A percentile compares a stretch with the other conserved stretches of the same genome.
phyloP scores from a whole-genome alignment of 352 stramenopile species.

The Phytophthora cryptogea region DNA sequence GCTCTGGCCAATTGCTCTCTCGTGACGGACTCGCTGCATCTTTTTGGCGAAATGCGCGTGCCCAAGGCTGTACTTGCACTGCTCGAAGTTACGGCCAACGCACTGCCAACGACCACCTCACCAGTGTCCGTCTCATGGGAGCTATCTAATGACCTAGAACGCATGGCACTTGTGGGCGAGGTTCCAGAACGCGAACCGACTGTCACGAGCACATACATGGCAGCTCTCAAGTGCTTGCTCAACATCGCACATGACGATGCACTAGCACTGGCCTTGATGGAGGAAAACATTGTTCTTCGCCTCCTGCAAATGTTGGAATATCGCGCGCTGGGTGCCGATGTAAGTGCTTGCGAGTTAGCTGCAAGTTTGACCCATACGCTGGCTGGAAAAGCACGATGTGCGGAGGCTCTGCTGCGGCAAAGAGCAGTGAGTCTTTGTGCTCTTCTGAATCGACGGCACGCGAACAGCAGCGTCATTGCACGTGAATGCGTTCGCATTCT shows the following conservation, averaged over 20 bases:
- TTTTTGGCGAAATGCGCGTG: conserved; percentile 74
- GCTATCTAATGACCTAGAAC: conserved; percentile 3
- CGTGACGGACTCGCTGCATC: conserved; percentile 70
- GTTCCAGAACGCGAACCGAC: conserved; percentile 4
- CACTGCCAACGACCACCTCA: background rate
- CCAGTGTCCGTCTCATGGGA: conserved; percentile 20
- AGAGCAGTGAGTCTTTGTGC: conserved; percentile 61
- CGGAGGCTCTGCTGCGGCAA: conserved; percentile 49
- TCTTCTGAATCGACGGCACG: conserved; percentile 52
- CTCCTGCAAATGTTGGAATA: conserved; percentile 56
- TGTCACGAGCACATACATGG: conserved; percentile 61
- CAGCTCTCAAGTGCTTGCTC: conserved; percentile 69
- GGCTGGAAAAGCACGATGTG: conserved; percentile 52
- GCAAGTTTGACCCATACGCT: conserved; percentile 50
- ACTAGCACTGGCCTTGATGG: conserved; percentile 58
- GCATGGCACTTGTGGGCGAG: background rate
- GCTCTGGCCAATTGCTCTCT: conserved; percentile 79
- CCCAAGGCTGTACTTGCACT: conserved; percentile 50
- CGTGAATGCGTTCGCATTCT: conserved; percentile 52
- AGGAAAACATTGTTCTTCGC: conserved; percentile 51
- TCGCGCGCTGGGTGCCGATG: conserved; percentile 39
- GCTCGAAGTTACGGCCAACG: conserved; percentile 44
- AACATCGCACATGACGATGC: conserved; percentile 69
- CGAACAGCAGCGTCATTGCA: conserved; percentile 38
- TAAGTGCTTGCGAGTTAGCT: conserved; percentile 48